phyloP scores from a whole-genome alignment of 73 alveolate genomes.

The Symbiodinium natans region DNA sequence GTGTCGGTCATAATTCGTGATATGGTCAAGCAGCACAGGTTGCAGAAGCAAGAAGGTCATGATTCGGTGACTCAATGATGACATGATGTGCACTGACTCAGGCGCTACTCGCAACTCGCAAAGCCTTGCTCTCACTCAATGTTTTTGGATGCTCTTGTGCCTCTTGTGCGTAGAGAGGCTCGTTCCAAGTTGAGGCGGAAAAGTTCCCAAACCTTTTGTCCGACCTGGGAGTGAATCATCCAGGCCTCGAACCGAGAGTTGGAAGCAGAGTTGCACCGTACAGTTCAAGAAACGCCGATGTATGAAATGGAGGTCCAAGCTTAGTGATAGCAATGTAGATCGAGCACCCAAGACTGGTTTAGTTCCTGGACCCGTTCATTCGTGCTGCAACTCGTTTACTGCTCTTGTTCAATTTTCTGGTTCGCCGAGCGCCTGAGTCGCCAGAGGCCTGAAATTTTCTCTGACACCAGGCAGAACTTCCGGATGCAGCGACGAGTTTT shows the following conservation, averaged over 20 bases:
- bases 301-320: no score
- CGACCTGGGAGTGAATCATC: not conserved
- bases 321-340: no score
- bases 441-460: no score
- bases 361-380: no score
- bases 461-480: constrained; percentile 42
- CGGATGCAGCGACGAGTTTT: constrained; percentile 71
- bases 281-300: no score
- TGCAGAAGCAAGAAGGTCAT: constrained; percentile 5
- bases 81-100: not conserved
- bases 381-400: no score
- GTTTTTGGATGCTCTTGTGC: no score
- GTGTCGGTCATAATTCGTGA: not conserved
- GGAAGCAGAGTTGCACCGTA: no score
- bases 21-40: not conserved
- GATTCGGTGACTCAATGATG: constrained; percentile 12
- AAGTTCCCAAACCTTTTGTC: not conserved
- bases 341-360: no score
- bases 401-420: no score
- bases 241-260: not conserved
- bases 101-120: not conserved
- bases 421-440: no score
- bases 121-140: not conserved
- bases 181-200: not conserved
- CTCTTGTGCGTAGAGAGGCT: no score